Evolutionary conservation across 768 basidiomycete genomes (phyloP).

Genomic region (Lentinula aciculospora): DNA sequence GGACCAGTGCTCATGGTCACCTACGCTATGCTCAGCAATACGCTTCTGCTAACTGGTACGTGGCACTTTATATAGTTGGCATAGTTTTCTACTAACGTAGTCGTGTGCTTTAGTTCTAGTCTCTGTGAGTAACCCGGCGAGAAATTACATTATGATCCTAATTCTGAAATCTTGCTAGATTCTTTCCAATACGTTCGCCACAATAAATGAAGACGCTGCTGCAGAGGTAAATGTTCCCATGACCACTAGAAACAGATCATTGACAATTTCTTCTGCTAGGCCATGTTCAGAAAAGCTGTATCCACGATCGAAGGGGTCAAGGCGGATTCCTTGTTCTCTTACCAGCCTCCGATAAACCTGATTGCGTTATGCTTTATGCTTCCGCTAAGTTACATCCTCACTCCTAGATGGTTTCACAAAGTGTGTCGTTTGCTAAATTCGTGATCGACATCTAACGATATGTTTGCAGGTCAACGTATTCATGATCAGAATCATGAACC

Average conservation of each 20-base stretch:
- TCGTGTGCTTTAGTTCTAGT: constrained; percentile 54
- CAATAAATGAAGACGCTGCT: constrained; percentile 87
- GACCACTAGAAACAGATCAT: neutral
- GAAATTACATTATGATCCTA: no score
- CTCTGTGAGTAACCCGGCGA: constrained; percentile 45
- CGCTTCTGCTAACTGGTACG: constrained; percentile 83
- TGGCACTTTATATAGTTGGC: constrained; percentile 8
- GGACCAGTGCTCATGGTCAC: constrained; percentile 89
- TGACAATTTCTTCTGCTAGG: constrained; percentile 35
- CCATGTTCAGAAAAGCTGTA: constrained; percentile 93
- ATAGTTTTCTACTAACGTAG: constrained; percentile 3
- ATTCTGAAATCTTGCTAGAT: constrained; percentile 44
- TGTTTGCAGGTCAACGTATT: constrained; percentile 71
- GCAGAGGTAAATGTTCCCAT: constrained; percentile 58
- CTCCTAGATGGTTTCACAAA: constrained; percentile 97
- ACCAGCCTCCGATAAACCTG: constrained; percentile 91
- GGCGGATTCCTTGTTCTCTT: constrained; percentile 88
- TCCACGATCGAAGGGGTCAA: constrained; percentile 93
- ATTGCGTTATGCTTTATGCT: constrained; percentile 83
- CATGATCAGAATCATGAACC: constrained; percentile 79
- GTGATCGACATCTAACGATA: constrained; percentile 11
- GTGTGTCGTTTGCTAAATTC: constrained; percentile 29
- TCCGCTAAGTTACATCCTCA: constrained; percentile 80
- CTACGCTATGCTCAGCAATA: constrained; percentile 91
- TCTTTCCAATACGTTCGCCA: constrained; percentile 91